A percentile compares a stretch with the other conserved stretches of the same genome.
Evolutionary conservation across 1,284 basidiomycete genomes (phyloP).

Genomic region (Rhizoctonia solani): DNA sequence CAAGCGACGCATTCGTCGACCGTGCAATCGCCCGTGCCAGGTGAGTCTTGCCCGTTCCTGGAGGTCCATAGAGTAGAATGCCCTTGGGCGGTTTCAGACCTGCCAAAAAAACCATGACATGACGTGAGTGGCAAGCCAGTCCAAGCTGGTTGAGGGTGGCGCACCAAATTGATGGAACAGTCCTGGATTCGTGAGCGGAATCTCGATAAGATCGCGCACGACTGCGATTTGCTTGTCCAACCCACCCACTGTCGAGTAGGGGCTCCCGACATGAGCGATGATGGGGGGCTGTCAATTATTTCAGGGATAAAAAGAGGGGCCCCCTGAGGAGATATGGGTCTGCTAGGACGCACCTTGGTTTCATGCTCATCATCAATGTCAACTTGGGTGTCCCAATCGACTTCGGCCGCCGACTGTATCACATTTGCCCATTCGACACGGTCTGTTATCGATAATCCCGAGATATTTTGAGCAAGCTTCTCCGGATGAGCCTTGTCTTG

Average conservation of each 20-base stretch:
- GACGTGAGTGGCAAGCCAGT: neutral
- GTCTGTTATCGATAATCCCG: constrained; percentile 52
- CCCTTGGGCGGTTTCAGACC: constrained; percentile 88
- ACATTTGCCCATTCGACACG: constrained; percentile 54
- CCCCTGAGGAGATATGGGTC: too few relatives aligned
- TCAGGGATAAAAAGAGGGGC: constrained; percentile 36
- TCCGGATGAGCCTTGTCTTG: too few relatives aligned
- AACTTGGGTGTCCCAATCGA: constrained; percentile 66
- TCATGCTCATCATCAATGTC: constrained; percentile 47
- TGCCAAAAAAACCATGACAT: constrained; percentile 43
- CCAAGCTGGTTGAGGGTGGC: neutral
- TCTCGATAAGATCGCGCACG: constrained; percentile 92
- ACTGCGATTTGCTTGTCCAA: constrained; percentile 85
- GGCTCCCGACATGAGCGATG: neutral
- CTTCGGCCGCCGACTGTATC: constrained; percentile 37
- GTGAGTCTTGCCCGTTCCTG: constrained; percentile 94
- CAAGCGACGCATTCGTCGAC: constrained; percentile 71
- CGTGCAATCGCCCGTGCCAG: constrained; percentile 79
- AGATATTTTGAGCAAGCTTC: constrained; percentile 46
- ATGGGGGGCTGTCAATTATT: constrained; percentile 35
- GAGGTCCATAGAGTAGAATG: constrained; percentile 87
- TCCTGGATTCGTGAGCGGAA: constrained; percentile 88
- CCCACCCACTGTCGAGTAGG: constrained; percentile 80
- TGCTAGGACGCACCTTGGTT: constrained; percentile 32
- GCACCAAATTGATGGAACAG: constrained; percentile 87